phyloP scores from a whole-genome alignment of 202 grass and related monocot genomes.

The Hordeum pubiflorum region DNA sequence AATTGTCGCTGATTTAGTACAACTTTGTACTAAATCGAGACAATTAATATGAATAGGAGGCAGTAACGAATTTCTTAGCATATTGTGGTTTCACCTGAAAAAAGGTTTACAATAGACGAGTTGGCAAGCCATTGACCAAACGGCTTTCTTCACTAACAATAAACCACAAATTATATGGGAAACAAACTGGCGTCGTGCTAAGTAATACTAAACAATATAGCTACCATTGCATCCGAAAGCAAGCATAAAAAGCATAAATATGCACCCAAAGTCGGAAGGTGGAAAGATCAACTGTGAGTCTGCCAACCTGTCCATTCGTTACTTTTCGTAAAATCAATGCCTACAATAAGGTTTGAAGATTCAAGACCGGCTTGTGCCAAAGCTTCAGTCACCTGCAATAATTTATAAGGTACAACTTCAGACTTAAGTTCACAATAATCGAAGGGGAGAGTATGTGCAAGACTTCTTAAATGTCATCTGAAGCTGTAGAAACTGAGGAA shows the following conservation, averaged over 20 bases:
- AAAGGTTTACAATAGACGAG: background rate
- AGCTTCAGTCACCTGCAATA: slow-evolving; percentile 79
- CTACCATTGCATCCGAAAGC: background rate
- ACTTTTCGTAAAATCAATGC: slow-evolving; percentile 96
- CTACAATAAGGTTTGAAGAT: slow-evolving; percentile 96
- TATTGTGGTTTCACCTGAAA: background rate
- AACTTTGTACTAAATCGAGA: too few species aligned
- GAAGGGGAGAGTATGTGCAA: background rate
- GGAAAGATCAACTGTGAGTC: background rate
- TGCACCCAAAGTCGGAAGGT: background rate
- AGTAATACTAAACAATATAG: background rate
- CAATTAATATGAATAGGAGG: too few species aligned
- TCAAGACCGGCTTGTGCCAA: slow-evolving; percentile 86
- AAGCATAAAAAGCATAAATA: slow-evolving; percentile 15
- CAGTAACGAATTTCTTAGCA: background rate
- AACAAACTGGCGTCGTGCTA: background rate
- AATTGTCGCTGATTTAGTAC: too few species aligned
- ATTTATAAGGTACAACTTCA: background rate
- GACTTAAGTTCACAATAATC: background rate
- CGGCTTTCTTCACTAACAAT: background rate
- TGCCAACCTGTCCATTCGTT: slow-evolving; percentile 93
- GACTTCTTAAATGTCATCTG: background rate
- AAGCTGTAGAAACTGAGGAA: background rate
- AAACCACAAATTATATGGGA: background rate
- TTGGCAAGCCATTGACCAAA: background rate